Conservation (phyloP, 306 rosid species). For the Trifolium dubium region DNA sequence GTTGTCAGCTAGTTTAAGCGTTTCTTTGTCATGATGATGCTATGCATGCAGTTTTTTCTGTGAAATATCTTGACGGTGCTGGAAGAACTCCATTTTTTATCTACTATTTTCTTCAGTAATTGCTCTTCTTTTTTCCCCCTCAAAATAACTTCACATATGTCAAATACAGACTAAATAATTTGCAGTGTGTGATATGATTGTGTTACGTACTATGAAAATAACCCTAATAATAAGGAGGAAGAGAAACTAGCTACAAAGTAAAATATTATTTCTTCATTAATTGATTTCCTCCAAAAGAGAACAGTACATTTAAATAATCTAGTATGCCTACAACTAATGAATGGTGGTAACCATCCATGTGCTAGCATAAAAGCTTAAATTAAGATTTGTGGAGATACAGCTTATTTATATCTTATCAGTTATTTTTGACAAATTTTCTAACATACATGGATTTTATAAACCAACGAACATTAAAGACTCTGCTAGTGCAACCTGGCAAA, state of each 20-base stretch:
- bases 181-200: background rate
- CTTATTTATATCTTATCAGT: slow-evolving; percentile 5
- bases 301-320: too few species aligned
- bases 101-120: background rate
- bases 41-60: background rate
- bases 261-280: too few species aligned
- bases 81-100: background rate
- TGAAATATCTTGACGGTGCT: background rate
- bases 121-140: background rate
- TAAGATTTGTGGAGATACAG: slow-evolving; percentile 3
- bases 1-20: too few species aligned
- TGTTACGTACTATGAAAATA: too few species aligned
- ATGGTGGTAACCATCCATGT: too few species aligned
- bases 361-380: background rate
- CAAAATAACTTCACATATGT: background rate
- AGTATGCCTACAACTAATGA: too few species aligned
- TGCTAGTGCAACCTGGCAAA: slow-evolving; percentile 3
- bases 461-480: slow-evolving; percentile 8
- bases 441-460: background rate
- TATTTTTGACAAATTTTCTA: slow-evolving; percentile 22
- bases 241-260: too few species aligned
- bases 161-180: background rate
- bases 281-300: too few species aligned
- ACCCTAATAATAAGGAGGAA: too few species aligned
- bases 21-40: background rate